Evolutionary conservation across 2,329 filamentous ascomycete genomes (phyloP).

Genomic region (Ophiocordyceps australis): DNA sequence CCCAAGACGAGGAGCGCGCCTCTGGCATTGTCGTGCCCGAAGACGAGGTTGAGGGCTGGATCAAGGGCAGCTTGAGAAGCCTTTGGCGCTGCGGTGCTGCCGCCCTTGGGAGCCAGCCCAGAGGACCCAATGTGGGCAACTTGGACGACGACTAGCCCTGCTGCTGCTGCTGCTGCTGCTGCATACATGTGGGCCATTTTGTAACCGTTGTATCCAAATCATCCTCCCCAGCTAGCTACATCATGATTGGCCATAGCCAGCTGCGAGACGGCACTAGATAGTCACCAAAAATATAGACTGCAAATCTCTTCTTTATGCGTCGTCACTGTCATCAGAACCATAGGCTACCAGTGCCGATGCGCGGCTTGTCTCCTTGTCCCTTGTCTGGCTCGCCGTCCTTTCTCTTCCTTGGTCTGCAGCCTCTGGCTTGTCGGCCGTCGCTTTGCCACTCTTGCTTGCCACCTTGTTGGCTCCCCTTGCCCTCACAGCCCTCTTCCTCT

Average conservation of each 20-base stretch:
- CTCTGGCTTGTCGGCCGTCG: slow-evolving; percentile 1
- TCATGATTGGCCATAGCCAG: too few species aligned
- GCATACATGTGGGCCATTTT: too few species aligned
- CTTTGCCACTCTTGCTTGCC: slow-evolving; percentile 6
- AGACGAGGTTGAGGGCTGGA: slow-evolving; percentile 52
- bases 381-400: background rate
- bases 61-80: slow-evolving; percentile 38
- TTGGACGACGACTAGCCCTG: slow-evolving; percentile 14
- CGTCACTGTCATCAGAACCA: slow-evolving; percentile 29
- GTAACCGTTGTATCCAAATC: too few species aligned
- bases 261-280: too few species aligned
- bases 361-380: slow-evolving; percentile 6
- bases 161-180: background rate
- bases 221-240: too few species aligned
- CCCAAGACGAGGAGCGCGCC: slow-evolving; percentile 53
- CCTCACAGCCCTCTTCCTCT: slow-evolving; percentile 17
- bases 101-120: slow-evolving; percentile 20
- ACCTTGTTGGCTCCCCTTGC: slow-evolving; percentile 17
- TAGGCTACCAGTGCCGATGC: slow-evolving; percentile 32
- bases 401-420: slow-evolving; percentile 1
- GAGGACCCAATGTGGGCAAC: slow-evolving; percentile 20
- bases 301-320: too few species aligned
- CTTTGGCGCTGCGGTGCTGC: slow-evolving; percentile 30
- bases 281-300: too few species aligned
- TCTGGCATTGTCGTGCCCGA: slow-evolving; percentile 42